phyloP scores from a whole-genome alignment of 345 rosid genomes.

The Lepidium didymum region DNA sequence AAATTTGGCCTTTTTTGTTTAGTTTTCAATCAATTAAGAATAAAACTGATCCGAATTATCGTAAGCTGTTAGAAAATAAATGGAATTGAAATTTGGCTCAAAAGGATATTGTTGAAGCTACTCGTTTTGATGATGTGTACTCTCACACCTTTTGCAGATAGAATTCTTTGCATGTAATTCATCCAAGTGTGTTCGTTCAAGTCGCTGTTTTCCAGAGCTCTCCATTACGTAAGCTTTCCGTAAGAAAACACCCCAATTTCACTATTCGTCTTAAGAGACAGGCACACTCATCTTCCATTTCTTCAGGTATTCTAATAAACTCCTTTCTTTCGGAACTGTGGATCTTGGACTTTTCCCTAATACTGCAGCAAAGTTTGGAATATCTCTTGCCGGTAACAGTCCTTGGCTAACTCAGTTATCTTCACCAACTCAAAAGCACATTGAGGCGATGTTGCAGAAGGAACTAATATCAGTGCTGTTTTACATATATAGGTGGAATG shows the following conservation, averaged over 20 bases:
- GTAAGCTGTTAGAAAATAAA: background rate
- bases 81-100: background rate
- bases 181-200: constrained; percentile 53
- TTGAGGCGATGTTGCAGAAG: background rate
- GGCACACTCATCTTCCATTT: background rate
- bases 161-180: constrained; percentile 58
- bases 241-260: background rate
- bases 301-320: constrained; percentile 71
- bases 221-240: constrained; percentile 52
- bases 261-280: background rate
- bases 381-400: constrained; percentile 59
- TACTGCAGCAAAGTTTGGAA: constrained; percentile 79
- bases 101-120: background rate
- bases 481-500: constrained; percentile 47
- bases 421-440: background rate
- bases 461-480: constrained; percentile 3
- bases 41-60: background rate
- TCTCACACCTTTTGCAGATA: constrained; percentile 43
- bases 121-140: background rate
- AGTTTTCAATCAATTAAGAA: background rate
- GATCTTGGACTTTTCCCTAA: constrained; percentile 95
- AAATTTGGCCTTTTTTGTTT: background rate
- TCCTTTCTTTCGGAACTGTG: constrained; percentile 73
- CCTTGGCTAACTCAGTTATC: background rate
- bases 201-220: constrained; percentile 74